A percentile compares a stretch with the other conserved stretches of the same genome.
Evolutionary conservation across 2,329 filamentous ascomycete genomes (phyloP).

Genomic region (Botryotinia convoluta): DNA sequence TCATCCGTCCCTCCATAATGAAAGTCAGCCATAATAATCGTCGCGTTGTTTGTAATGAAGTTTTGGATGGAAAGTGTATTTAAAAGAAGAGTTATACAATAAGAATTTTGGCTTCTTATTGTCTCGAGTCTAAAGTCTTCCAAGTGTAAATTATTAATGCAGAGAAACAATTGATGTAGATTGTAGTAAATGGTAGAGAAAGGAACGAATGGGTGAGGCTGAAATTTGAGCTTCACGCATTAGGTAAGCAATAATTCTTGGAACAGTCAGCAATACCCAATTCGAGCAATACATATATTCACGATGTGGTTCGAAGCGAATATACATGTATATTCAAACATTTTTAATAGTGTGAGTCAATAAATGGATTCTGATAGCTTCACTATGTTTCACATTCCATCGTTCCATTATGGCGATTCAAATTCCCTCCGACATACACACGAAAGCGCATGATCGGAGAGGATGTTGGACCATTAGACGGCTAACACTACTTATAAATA

Average conservation of each 20-base stretch:
- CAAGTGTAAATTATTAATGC: not conserved
- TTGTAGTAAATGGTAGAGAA: not conserved
- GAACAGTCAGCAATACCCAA: constrained; percentile 2
- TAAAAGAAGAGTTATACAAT: not conserved
- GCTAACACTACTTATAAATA: not conserved
- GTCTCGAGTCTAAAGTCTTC: not conserved
- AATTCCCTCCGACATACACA: not conserved
- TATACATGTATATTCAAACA: not conserved
- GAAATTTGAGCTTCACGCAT: constrained; percentile 8
- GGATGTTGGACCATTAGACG: not conserved
- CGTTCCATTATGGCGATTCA: not conserved
- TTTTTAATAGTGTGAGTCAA: not conserved
- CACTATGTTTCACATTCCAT: not conserved
- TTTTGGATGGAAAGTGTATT: not conserved
- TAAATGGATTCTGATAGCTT: not conserved
- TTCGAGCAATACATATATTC: not conserved
- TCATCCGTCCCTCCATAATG: constrained; percentile 73
- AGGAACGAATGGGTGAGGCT: constrained; percentile 5
- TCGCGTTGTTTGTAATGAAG: constrained; percentile 11
- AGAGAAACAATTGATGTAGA: constrained; percentile 15
- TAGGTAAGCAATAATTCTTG: not conserved
- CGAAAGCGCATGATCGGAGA: not conserved
- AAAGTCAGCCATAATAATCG: constrained; percentile 63
- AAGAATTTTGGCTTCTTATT: not conserved
- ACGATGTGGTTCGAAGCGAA: not conserved